These are phyloP conservation scores for Aspergillus biplanus DNA, from an alignment of 495 filamentous ascomycete species.

Conservation along the genomic window DNA sequence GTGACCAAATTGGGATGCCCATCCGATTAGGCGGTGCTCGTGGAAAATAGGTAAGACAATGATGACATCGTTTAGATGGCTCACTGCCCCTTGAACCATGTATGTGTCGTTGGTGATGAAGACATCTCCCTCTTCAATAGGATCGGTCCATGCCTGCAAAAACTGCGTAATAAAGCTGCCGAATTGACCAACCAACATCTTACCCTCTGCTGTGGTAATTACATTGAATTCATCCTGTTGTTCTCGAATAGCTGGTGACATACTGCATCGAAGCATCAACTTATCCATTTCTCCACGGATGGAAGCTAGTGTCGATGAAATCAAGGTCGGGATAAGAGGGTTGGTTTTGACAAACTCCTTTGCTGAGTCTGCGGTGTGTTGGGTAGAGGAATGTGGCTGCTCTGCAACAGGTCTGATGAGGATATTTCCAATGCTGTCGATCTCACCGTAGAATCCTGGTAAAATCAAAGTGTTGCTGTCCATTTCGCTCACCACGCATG, in stretches of 20 bases:
- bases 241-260: conserved; percentile 56
- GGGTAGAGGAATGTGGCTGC: conserved; percentile 8
- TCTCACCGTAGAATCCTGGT: conserved; percentile 36
- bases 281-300: conserved; percentile 56
- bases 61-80: conserved; percentile 53
- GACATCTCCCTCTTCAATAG: conserved; percentile 52
- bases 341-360: conserved; percentile 39
- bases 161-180: conserved; percentile 56
- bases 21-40: conserved; percentile 46
- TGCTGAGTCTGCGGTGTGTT: conserved; percentile 29
- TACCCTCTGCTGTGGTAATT: conserved; percentile 48
- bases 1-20: conserved; percentile 55
- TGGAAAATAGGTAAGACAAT: conserved; percentile 51
- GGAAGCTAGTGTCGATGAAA: conserved; percentile 45
- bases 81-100: conserved; percentile 52
- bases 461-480: conserved; percentile 55
- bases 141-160: conserved; percentile 45
- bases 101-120: conserved; percentile 58
- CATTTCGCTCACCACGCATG: conserved; percentile 54
- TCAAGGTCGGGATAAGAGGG: conserved; percentile 44
- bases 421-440: conserved; percentile 40
- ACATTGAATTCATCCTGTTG: conserved; percentile 59
- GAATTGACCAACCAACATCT: conserved; percentile 57
- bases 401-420: conserved; percentile 43
- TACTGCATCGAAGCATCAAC: conserved; percentile 54